These are phyloP conservation scores for Babjeviella inositovora DNA, from an alignment of 805 yeast genomes.

Conservation along the genomic window DNA sequence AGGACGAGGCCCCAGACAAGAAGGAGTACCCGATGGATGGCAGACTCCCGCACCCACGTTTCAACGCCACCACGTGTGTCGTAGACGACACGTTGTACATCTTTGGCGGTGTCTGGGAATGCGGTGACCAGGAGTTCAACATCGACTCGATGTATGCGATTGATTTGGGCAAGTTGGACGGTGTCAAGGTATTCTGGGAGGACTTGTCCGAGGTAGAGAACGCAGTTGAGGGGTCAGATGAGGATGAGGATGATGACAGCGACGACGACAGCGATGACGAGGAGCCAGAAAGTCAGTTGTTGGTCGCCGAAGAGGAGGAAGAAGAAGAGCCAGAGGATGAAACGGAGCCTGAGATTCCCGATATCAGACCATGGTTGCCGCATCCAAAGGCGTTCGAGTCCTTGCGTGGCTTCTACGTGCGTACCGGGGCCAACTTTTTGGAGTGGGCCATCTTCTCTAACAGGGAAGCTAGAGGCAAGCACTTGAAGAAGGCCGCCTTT, in stretches of 20 bases:
- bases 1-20: slow-evolving; percentile 26
- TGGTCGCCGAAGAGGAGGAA: slow-evolving; percentile 39
- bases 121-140: slow-evolving; percentile 71
- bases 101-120: slow-evolving; percentile 84
- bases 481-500: slow-evolving; percentile 76
- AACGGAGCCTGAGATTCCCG: slow-evolving; percentile 62
- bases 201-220: slow-evolving; percentile 43
- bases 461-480: slow-evolving; percentile 77
- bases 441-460: slow-evolving; percentile 89
- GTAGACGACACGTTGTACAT: slow-evolving; percentile 73
- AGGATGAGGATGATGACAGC: slow-evolving; percentile 56
- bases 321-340: slow-evolving; percentile 48
- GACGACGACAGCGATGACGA: slow-evolving; percentile 34
- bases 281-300: slow-evolving; percentile 19
- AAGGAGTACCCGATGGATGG: slow-evolving; percentile 20
- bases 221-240: slow-evolving; percentile 48
- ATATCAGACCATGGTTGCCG: slow-evolving; percentile 91
- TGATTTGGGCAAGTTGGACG: slow-evolving; percentile 78
- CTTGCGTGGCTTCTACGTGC: slow-evolving; percentile 67
- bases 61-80: slow-evolving; percentile 75
- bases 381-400: slow-evolving; percentile 91
- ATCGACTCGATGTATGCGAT: slow-evolving; percentile 78
- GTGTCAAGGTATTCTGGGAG: slow-evolving; percentile 84
- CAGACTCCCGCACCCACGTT: slow-evolving; percentile 75
- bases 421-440: slow-evolving; percentile 75